Conservation (phyloP, 1,284 basidiomycete genomes). For the Retiboletus flavoniger region DNA sequence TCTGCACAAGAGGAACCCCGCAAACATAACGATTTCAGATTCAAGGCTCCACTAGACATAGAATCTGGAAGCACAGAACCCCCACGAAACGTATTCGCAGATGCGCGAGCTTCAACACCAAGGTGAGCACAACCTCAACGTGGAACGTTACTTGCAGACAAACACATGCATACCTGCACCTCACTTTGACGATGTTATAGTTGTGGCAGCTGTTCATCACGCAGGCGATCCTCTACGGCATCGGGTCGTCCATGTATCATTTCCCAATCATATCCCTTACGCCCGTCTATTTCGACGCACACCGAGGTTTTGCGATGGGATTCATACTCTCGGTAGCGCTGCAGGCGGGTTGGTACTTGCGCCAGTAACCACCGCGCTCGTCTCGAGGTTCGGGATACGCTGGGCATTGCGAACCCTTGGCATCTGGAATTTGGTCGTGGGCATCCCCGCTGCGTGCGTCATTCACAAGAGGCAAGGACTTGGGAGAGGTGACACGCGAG, state of each 20-base stretch:
- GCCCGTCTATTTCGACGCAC: background rate
- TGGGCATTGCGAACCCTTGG: background rate
- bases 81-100: background rate
- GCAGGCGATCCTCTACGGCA: background rate
- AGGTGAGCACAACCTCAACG: background rate
- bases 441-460: background rate
- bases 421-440: background rate
- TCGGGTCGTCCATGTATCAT: background rate
- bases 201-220: background rate
- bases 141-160: background rate
- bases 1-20: background rate
- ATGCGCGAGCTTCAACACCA: slow-evolving; percentile 1
- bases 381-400: background rate
- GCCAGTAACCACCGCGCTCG: background rate
- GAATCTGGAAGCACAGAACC: background rate
- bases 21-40: background rate
- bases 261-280: background rate
- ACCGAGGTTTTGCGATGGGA: background rate
- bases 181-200: background rate
- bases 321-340: background rate
- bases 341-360: background rate
- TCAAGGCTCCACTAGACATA: background rate
- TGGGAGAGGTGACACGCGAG: background rate
- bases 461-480: background rate
- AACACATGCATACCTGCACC: background rate